These are phyloP conservation scores for Sclerotinia borealis DNA, from an alignment of 2,329 filamentous ascomycete species.

Conservation along the genomic window DNA sequence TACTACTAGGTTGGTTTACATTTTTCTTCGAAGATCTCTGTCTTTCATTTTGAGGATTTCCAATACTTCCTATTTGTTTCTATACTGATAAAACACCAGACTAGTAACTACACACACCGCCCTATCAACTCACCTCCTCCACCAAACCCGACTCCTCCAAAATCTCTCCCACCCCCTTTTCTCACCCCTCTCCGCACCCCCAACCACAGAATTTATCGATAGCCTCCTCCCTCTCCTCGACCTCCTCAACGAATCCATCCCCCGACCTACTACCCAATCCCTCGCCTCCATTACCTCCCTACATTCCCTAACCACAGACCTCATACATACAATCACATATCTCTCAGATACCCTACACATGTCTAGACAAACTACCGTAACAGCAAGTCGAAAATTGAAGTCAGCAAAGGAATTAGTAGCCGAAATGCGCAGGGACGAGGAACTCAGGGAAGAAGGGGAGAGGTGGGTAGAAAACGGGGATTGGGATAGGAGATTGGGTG, in stretches of 20 bases:
- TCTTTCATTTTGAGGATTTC: too few relatives aligned
- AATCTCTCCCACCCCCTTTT: conserved; percentile 65
- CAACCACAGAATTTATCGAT: conserved; percentile 60
- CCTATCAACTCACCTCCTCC: conserved; percentile 65
- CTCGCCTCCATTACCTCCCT: conserved; percentile 62
- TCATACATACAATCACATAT: conserved; percentile 75
- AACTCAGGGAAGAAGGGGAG: conserved; percentile 75
- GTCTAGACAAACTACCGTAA: conserved; percentile 79
- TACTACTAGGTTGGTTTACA: conserved; percentile 54
- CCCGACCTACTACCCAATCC: conserved; percentile 54
- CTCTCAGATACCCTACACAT: conserved; percentile 91
- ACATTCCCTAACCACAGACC: conserved; percentile 63
- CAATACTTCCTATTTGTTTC: not conserved
- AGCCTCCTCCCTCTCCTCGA: conserved; percentile 62
- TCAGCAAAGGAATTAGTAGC: conserved; percentile 79
- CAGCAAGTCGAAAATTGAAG: conserved; percentile 72
- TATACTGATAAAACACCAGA: conserved; percentile 37
- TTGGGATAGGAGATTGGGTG: conserved; percentile 71
- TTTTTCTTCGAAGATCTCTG: not conserved
- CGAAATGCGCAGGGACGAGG: conserved; percentile 78
- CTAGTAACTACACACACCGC: conserved; percentile 71
- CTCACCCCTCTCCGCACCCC: conserved; percentile 59
- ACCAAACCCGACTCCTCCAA: conserved; percentile 71
- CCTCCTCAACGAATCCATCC: conserved; percentile 60
- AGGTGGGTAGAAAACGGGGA: conserved; percentile 74